Evolutionary conservation across 2,329 filamentous ascomycete genomes (phyloP).

Genomic region (Aspergillus caelatus): DNA sequence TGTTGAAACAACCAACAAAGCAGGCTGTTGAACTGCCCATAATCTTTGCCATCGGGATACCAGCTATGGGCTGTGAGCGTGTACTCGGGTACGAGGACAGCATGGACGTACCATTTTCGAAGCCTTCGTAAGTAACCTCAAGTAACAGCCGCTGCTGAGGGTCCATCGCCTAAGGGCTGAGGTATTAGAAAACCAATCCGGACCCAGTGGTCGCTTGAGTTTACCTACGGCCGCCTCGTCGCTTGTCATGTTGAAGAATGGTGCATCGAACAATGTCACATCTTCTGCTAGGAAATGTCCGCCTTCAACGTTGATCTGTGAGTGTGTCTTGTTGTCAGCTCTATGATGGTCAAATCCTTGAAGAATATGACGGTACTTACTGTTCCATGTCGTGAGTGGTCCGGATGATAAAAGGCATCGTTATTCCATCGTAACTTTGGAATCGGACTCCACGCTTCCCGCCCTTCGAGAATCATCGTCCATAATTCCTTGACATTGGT

Average conservation of each 20-base stretch:
- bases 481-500: conserved; percentile 22
- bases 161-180: conserved; percentile 28
- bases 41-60: conserved; percentile 28
- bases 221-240: conserved; percentile 32
- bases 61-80: conserved; percentile 21
- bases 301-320: conserved; percentile 29
- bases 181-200: background rate
- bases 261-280: conserved; percentile 33
- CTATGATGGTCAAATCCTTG: background rate
- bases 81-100: background rate
- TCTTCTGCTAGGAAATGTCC: conserved; percentile 32
- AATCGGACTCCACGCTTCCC: conserved; percentile 25
- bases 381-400: conserved; percentile 27
- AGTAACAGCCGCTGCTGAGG: conserved; percentile 34
- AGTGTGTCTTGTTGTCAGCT: background rate
- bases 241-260: conserved; percentile 38
- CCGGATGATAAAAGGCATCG: conserved; percentile 30
- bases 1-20: conserved; percentile 31
- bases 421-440: conserved; percentile 25
- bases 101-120: conserved; percentile 30
- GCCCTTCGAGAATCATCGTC: conserved; percentile 25
- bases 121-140: conserved; percentile 32
- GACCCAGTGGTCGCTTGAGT: background rate
- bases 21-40: conserved; percentile 32
- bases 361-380: conserved; percentile 6